A percentile compares a stretch with the other conserved stretches of the same genome.
Evolutionary conservation across 805 yeast species (phyloP).

Genomic region (Wickerhamiella dianesei): DNA sequence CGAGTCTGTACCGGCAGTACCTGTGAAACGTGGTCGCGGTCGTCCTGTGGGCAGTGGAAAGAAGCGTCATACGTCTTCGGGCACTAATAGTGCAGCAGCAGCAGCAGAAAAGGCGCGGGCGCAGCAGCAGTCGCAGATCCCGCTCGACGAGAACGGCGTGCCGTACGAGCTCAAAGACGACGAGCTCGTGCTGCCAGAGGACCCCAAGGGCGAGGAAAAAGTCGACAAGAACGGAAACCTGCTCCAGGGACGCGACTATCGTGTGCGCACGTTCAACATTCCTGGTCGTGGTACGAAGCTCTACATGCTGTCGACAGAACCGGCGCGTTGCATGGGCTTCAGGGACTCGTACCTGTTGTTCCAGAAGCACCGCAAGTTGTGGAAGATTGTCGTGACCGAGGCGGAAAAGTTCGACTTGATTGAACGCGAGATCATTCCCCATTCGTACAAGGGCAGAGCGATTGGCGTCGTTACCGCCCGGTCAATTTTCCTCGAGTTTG

Average conservation of each 20-base stretch:
- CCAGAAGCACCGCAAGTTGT: constrained; percentile 68
- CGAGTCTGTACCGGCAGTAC: constrained; percentile 8
- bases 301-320: constrained; percentile 90
- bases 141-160: constrained; percentile 55
- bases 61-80: constrained; percentile 18
- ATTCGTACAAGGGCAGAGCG: constrained; percentile 78
- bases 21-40: constrained; percentile 18
- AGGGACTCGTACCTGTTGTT: constrained; percentile 81
- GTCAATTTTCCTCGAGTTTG: constrained; percentile 81
- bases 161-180: constrained; percentile 53
- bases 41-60: constrained; percentile 20
- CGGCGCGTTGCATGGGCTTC: constrained; percentile 89
- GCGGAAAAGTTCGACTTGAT: constrained; percentile 75
- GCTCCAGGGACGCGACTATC: constrained; percentile 57
- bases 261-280: constrained; percentile 35
- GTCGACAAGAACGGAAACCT: constrained; percentile 55
- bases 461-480: constrained; percentile 86
- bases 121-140: constrained; percentile 21
- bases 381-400: constrained; percentile 58
- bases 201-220: constrained; percentile 65
- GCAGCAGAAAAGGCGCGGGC: constrained; percentile 6
- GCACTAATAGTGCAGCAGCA: neutral
- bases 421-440: constrained; percentile 67
- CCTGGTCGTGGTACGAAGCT: constrained; percentile 35
- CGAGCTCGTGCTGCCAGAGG: constrained; percentile 65